Conservation (phyloP, 768 basidiomycete genomes). For the Cystofilobasidium capitatum region DNA sequence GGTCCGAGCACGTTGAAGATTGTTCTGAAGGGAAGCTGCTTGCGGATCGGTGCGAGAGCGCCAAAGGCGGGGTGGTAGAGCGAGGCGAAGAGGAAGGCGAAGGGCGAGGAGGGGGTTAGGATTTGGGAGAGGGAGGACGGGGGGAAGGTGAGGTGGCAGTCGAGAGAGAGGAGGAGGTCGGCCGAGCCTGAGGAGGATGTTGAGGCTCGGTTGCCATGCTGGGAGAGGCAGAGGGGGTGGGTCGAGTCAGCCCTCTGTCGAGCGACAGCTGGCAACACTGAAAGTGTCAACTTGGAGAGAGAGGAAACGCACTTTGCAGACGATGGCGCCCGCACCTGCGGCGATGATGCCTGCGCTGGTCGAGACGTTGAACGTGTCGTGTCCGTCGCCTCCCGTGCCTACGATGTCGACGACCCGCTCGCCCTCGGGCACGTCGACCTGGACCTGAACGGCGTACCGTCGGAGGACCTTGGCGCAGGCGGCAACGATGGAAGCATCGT, state of each 20-base stretch:
- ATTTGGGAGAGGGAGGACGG: conserved; percentile 43
- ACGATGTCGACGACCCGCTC: conserved; percentile 61
- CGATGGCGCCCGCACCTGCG: conserved; percentile 83
- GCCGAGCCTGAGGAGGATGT: conserved; percentile 92
- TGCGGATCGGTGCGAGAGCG: conserved; percentile 70
- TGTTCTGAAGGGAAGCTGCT: conserved; percentile 81
- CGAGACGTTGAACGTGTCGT: conserved; percentile 94
- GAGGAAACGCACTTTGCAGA: conserved; percentile 62
- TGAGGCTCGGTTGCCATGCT: conserved; percentile 84
- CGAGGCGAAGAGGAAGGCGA: conserved; percentile 86
- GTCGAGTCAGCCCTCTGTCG: neutral
- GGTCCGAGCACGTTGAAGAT: conserved; percentile 95
- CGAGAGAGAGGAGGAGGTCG: conserved; percentile 77
- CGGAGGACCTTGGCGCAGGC: conserved; percentile 68
- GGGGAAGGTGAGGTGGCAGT: conserved; percentile 56
- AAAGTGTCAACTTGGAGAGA: neutral
- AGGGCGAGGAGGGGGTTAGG: conserved; percentile 48
- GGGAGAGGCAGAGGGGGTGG: conserved; percentile 15
- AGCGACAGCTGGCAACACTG: neutral
- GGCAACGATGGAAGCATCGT: conserved; percentile 63
- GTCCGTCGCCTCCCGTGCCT: conserved; percentile 88
- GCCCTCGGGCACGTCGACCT: conserved; percentile 27
- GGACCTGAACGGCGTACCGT: conserved; percentile 55
- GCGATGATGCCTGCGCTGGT: conserved; percentile 89
- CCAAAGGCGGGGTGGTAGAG: conserved; percentile 86